phyloP scores from a whole-genome alignment of 2,329 filamentous ascomycete species.

The Gnomoniopsis sp. region DNA sequence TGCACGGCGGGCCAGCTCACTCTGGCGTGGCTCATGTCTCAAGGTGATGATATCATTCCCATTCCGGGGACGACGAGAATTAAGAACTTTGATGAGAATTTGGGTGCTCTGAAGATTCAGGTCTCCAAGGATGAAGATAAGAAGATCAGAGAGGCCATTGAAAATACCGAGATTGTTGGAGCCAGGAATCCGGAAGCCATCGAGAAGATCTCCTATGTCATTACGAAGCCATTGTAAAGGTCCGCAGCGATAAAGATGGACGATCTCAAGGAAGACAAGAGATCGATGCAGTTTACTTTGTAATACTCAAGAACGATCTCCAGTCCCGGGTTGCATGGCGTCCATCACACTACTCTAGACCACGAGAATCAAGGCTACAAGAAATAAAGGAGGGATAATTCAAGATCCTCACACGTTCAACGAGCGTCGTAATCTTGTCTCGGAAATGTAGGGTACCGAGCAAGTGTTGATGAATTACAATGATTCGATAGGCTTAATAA shows the following conservation, averaged over 20 bases:
- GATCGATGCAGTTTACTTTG: too few relatives aligned
- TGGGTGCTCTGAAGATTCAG: constrained; percentile 2
- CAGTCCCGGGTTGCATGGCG: too few relatives aligned
- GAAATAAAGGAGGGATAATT: too few relatives aligned
- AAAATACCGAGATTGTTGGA: neutral
- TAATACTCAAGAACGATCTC: too few relatives aligned
- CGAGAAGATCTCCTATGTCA: neutral
- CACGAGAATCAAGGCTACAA: too few relatives aligned
- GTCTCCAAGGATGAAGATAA: constrained; percentile 9
- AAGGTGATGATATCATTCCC: constrained; percentile 44
- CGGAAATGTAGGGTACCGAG: too few relatives aligned
- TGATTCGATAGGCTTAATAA: too few relatives aligned
- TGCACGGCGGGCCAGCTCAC: constrained; percentile 50
- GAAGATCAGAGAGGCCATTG: constrained; percentile 8
- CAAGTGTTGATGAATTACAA: too few relatives aligned
- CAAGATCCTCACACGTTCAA: too few relatives aligned
- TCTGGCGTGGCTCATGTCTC: constrained; percentile 51
- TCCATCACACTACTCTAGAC: too few relatives aligned
- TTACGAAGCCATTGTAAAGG: constrained; percentile 1
- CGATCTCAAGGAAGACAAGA: too few relatives aligned
- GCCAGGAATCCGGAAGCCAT: neutral
- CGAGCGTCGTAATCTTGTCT: too few relatives aligned
- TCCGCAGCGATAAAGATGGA: neutral
- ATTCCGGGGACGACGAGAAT: constrained; percentile 49
- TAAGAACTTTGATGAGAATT: constrained; percentile 43